Conservation (phyloP, 2,329 filamentous ascomycete species). For the Dothideomycetes sp. region DNA sequence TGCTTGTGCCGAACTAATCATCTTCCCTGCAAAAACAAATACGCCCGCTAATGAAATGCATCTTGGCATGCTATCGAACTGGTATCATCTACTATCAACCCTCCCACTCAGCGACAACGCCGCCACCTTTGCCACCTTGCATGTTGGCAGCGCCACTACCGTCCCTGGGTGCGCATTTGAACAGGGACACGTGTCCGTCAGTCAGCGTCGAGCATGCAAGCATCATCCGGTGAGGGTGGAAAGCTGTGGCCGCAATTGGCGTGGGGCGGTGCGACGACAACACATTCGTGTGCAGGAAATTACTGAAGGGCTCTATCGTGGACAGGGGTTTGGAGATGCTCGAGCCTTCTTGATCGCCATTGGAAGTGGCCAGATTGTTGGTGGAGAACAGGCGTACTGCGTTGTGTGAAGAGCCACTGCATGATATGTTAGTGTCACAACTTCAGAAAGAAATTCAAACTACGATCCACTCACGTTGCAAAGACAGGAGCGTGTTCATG, state of each 20-base stretch:
- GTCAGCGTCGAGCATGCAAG: constrained; percentile 77
- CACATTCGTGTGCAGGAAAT: constrained; percentile 26
- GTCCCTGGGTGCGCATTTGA: constrained; percentile 28
- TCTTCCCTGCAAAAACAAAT: too few species aligned
- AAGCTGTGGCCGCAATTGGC: constrained; percentile 80
- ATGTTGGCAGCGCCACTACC: constrained; percentile 5
- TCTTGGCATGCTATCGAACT: too few species aligned
- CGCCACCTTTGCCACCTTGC: too few species aligned
- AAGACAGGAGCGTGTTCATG: constrained; percentile 97
- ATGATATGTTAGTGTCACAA: not conserved
- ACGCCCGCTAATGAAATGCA: too few species aligned
- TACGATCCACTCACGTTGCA: constrained; percentile 44
- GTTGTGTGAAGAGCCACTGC: constrained; percentile 11
- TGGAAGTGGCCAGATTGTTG: constrained; percentile 7
- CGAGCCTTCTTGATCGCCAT: not conserved
- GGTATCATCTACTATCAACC: too few species aligned
- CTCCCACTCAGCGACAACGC: constrained; percentile 10
- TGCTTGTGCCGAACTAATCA: too few species aligned
- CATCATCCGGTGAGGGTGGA: constrained; percentile 90
- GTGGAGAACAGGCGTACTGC: constrained; percentile 12
- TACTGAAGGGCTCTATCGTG: constrained; percentile 78
- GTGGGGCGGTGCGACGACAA: constrained; percentile 50
- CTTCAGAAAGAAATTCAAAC: not conserved
- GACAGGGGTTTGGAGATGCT: constrained; percentile 59
- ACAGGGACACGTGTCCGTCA: constrained; percentile 84